Conservation (phyloP, 495 filamentous ascomycete genomes). For the Trichoderma parareesei region DNA sequence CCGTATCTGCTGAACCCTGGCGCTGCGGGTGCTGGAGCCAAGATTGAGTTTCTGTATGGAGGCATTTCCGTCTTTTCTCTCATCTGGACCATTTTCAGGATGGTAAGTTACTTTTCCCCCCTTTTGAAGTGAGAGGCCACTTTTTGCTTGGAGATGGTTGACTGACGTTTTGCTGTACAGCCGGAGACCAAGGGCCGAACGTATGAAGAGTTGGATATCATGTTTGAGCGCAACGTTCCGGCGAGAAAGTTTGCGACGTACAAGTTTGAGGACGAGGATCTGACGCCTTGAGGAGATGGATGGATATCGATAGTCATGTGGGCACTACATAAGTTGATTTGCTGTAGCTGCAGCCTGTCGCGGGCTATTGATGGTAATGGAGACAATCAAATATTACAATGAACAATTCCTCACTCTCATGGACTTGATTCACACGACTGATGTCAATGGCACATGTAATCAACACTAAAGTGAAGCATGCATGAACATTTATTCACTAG, state of each 20-base stretch:
- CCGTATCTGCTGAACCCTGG: conserved; percentile 43
- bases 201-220: conserved; percentile 47
- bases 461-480: too few relatives aligned
- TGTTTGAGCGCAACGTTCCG: conserved; percentile 52
- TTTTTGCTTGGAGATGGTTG: background rate
- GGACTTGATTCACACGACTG: too few relatives aligned
- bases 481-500: too few relatives aligned
- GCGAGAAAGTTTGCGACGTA: conserved; percentile 52
- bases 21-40: conserved; percentile 44
- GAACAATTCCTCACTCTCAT: too few relatives aligned
- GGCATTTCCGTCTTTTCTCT: conserved; percentile 35
- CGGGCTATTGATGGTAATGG: too few relatives aligned
- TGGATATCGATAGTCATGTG: background rate
- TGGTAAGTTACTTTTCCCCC: conserved; percentile 9
- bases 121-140: background rate
- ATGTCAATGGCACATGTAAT: too few relatives aligned
- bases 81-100: conserved; percentile 27
- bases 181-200: conserved; percentile 26
- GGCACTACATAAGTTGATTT: background rate
- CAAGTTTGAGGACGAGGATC: conserved; percentile 1
- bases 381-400: too few relatives aligned
- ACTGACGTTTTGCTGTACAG: background rate
- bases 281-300: background rate
- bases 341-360: too few relatives aligned
- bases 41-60: conserved; percentile 45